Base-by-base conservation (phyloP, 129 eudicot species). In the Saussurea involucrata region DNA sequence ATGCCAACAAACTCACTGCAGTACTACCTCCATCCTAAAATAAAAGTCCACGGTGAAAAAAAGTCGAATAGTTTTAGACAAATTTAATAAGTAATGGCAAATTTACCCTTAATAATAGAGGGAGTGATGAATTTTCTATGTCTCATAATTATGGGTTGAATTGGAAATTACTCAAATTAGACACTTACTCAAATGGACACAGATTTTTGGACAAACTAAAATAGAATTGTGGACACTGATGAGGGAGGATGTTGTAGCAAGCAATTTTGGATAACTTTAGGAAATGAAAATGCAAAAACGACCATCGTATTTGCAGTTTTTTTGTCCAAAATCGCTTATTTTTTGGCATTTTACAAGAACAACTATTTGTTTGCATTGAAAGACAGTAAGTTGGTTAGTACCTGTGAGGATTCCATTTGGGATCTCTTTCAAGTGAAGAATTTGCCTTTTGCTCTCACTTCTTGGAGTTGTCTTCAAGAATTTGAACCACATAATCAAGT, bases 321-420 rank as follows among this genome's bases (percentile, higher is more conserved):
- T 53, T 17, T 15, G 8, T 21, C 10, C 12, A 7, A 57, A 49
- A 20, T 21, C 12, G 65, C 27, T 2, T 60, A 60, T 60, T 2
- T 28, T 60, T 60, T 40, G 17, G 18, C 9, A 3, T 36, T 46
- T 21, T 60, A 60, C 28, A 60, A 60, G 65, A 60, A 18, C 27
- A 0, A 55, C 8, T 1, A 55, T 55, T 55, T 55, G 25, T 18
- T 77, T 53, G 74, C 40, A 64, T 46, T 9, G 12, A 5, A 64
- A 72, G 29, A 13, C 5, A 11, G 17, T 49, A 5, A 44, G 44
- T 31, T 9, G 13, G 25, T 22, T 58, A 17, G 71, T 83, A 86
- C 92, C 92, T 87, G 80, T 10, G 82, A 37, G 20, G 73, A 71
- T 32, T 55, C 82, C 75, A 40, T 81, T n/a, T 68, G 83, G 69